Percentiles rank a stretch among this genome's conserved stretches.
Evolutionary conservation across 176 grass and related monocot species (phyloP).

Genomic region (Cymbopogon citratus): DNA sequence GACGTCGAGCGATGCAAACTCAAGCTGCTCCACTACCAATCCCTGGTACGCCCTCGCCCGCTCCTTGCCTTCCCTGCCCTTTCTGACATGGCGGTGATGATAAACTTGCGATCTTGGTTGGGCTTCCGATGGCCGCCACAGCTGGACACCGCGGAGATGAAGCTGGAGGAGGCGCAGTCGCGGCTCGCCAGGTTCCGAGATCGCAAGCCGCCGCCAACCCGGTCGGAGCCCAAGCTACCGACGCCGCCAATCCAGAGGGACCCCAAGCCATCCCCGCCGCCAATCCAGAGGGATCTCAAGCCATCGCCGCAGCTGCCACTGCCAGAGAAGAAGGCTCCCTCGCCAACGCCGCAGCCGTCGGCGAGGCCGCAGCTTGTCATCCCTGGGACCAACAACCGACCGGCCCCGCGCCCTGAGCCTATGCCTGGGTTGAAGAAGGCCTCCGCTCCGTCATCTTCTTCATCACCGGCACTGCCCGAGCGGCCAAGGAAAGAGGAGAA

Average conservation of each 20-base stretch:
- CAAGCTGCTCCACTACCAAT: constrained; percentile 45
- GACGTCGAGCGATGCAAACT: constrained; percentile 40
- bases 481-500: constrained; percentile 44
- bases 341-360: background rate
- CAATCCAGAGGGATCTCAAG: background rate
- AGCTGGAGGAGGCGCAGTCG: constrained; percentile 45
- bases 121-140: constrained; percentile 21
- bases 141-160: constrained; percentile 56
- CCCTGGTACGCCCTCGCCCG: constrained; percentile 16
- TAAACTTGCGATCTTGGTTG: constrained; percentile 2
- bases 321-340: constrained; percentile 10
- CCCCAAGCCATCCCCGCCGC: background rate
- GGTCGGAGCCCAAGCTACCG: background rate
- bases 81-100: background rate
- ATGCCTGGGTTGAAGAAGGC: constrained; percentile 31
- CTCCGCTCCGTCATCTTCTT: constrained; percentile 22
- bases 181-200: constrained; percentile 33
- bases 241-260: background rate
- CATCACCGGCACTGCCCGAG: background rate
- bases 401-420: constrained; percentile 9
- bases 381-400: constrained; percentile 27
- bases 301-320: background rate
- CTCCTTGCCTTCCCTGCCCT: no score
- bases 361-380: constrained; percentile 55
- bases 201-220: background rate